Percentiles rank a stretch among this genome's conserved stretches.
phyloP scores from a whole-genome alignment of 2,329 filamentous ascomycete genomes.

The Calonectria pseudoreteaudii region DNA sequence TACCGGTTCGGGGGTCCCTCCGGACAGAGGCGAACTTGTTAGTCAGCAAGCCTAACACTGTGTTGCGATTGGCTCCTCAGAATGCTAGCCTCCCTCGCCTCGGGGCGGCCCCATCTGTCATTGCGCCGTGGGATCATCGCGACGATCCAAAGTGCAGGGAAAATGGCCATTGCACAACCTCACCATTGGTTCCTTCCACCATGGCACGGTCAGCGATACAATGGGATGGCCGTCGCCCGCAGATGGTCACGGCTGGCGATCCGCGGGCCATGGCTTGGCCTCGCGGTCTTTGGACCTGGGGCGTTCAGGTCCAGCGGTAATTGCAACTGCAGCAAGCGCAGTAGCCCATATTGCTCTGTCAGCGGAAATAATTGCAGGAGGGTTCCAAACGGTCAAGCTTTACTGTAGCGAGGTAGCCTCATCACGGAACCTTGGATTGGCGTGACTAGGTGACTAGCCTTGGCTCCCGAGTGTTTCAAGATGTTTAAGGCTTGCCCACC shows the following conservation, averaged over 20 bases:
- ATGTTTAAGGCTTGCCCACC: conserved; percentile 6
- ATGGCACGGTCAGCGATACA: conserved; percentile 22
- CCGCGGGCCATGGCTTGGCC: conserved; percentile 4
- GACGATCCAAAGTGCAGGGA: conserved; percentile 17
- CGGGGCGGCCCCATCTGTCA: too few species aligned
- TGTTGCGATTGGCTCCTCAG: conserved; percentile 51
- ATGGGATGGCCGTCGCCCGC: conserved; percentile 26
- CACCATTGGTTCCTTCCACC: conserved; percentile 34
- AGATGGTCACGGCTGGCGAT: conserved; percentile 1
- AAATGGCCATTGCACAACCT: conserved; percentile 25
- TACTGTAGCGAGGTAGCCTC: conserved; percentile 27
- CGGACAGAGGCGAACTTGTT: conserved; percentile 19
- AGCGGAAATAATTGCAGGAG: conserved; percentile 24
- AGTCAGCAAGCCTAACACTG: conserved; percentile 35
- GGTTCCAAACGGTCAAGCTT: conserved; percentile 23
- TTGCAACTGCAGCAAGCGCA: neutral
- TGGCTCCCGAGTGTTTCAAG: conserved; percentile 31
- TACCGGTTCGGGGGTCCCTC: neutral
- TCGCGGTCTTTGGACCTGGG: neutral
- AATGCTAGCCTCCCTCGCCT: conserved; percentile 37
- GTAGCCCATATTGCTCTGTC: neutral
- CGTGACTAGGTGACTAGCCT: conserved; percentile 35
- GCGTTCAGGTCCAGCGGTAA: neutral
- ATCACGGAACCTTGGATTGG: conserved; percentile 31
- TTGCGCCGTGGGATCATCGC: too few species aligned